phyloP scores from a whole-genome alignment of 1,139 yeast species.

The Lodderomyces elongisporus region DNA sequence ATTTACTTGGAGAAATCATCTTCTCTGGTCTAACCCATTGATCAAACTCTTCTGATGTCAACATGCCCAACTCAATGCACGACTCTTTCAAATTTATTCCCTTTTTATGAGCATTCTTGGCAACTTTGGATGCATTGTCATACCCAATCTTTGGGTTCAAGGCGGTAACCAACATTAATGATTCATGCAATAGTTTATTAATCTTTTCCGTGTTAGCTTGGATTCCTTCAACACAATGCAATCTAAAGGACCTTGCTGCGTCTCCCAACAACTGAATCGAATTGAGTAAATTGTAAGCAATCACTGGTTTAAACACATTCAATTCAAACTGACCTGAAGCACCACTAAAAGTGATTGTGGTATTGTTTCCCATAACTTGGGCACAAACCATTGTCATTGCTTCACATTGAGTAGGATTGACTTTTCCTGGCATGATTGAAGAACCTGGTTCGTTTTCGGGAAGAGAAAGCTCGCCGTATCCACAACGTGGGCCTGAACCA shows the following conservation, averaged over 20 bases:
- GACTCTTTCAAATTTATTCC: conserved; percentile 86
- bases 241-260: conserved; percentile 76
- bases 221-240: conserved; percentile 87
- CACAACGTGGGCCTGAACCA: conserved; percentile 97
- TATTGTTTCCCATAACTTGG: conserved; percentile 90
- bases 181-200: conserved; percentile 74
- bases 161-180: conserved; percentile 92
- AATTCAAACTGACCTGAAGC: conserved; percentile 95
- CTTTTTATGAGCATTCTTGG: conserved; percentile 93
- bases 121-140: conserved; percentile 88
- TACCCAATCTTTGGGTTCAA: conserved; percentile 95
- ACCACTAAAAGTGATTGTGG: conserved; percentile 87
- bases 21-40: conserved; percentile 93
- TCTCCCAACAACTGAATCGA: conserved; percentile 80
- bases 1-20: conserved; percentile 93
- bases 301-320: conserved; percentile 90
- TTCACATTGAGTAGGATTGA: conserved; percentile 95
- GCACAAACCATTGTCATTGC: conserved; percentile 93
- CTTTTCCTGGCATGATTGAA: conserved; percentile 97
- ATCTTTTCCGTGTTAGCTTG: conserved; percentile 78
- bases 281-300: conserved; percentile 78
- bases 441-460: conserved; percentile 98
- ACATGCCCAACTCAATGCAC: conserved; percentile 75
- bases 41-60: conserved; percentile 75
- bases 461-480: conserved; percentile 83